phyloP scores from a whole-genome alignment of 495 filamentous ascomycete species.

The Aspergillus sparsus region DNA sequence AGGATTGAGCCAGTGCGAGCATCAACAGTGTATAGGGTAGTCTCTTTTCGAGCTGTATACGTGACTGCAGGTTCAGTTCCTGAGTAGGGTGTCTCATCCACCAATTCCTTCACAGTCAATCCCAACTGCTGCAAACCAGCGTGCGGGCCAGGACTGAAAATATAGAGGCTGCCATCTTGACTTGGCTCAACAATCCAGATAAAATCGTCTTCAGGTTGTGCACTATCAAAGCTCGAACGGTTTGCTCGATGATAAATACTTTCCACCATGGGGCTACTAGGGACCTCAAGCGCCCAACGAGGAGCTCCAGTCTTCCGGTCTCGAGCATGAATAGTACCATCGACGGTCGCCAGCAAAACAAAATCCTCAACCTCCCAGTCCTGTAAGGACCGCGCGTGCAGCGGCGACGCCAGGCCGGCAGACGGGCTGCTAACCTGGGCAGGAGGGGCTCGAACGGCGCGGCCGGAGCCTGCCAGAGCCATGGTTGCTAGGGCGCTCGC shows the following conservation, averaged over 20 bases:
- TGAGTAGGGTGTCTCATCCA: slow-evolving; percentile 66
- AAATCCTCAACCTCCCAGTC: slow-evolving; percentile 99
- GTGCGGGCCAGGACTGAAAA: slow-evolving; percentile 68
- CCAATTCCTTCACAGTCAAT: slow-evolving; percentile 78
- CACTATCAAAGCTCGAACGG: slow-evolving; percentile 57
- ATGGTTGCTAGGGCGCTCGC: slow-evolving; percentile 92
- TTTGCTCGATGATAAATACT: slow-evolving; percentile 80
- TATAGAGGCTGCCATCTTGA: slow-evolving; percentile 83
- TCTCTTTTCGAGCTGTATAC: slow-evolving; percentile 81
- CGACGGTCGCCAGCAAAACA: slow-evolving; percentile 98
- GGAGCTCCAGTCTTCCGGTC: slow-evolving; percentile 81
- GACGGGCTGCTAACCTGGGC: slow-evolving; percentile 61
- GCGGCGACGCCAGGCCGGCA: slow-evolving; percentile 77
- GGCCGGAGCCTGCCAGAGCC: slow-evolving; percentile 77
- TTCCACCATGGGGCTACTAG: slow-evolving; percentile 82
- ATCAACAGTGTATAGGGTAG: slow-evolving; percentile 77
- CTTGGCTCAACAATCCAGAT: slow-evolving; percentile 97
- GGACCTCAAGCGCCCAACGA: slow-evolving; percentile 79
- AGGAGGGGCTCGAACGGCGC: slow-evolving; percentile 82
- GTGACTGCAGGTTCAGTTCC: slow-evolving; percentile 69
- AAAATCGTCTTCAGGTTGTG: slow-evolving; percentile 72
- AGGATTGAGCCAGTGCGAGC: slow-evolving; percentile 76
- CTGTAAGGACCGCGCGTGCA: slow-evolving; percentile 89
- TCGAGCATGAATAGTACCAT: slow-evolving; percentile 91
- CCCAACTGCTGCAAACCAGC: slow-evolving; percentile 64